Evolutionary conservation across 176 grass and related monocot genomes (phyloP), one percentile per base, ranked within the genome.

Genomic region (Aegilops tauschii): DNA sequence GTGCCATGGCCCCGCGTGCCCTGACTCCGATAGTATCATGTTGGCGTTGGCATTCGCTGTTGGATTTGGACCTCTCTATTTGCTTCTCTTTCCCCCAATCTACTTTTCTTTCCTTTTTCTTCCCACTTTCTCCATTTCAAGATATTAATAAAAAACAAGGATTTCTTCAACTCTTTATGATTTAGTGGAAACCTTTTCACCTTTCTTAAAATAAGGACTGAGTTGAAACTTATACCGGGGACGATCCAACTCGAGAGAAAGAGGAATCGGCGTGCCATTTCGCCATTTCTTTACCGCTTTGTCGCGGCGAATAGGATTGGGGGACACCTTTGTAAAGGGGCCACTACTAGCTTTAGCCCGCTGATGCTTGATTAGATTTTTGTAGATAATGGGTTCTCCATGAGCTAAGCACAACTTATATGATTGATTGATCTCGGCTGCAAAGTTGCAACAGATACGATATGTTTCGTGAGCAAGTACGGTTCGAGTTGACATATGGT

Each of bases 21-120:
- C 6, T 28, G 3, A 70, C 49, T 4, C 18, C 4, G 7, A 59
- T 59, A 1, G n/a, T 50, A 78, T 79, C 63, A 78, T 78, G 6
- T 49, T 28, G 12, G 4, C 2, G 34, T 77, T 34, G 61, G 14
- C 85, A 61, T 35, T 54, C 3, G 50, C 50, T 35, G 12, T 68
- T 86, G 36, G 35, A 68, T 80, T 47, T 62, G 36, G 69, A 81
- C 82, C 61, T 69, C 82, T 34, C 68, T 4, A 65, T 47, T 62
- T n/a, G 76, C 31, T 39, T 65, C 42, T 11, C 44, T 65, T 25
- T 77, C 0, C 5, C 29, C 6, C 16, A 54, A 54, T 21, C 8
- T 28, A 27, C 50, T 37, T 11, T 78, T 31, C 8, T 62, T 12
- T 62, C 3, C 21, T 11, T 5, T 23, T 25, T 11, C n/a, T 5